A percentile compares a stretch with the other conserved stretches of the same genome.
phyloP scores from a whole-genome alignment of 2,329 filamentous ascomycete genomes.

The Xylariaceae sp. region DNA sequence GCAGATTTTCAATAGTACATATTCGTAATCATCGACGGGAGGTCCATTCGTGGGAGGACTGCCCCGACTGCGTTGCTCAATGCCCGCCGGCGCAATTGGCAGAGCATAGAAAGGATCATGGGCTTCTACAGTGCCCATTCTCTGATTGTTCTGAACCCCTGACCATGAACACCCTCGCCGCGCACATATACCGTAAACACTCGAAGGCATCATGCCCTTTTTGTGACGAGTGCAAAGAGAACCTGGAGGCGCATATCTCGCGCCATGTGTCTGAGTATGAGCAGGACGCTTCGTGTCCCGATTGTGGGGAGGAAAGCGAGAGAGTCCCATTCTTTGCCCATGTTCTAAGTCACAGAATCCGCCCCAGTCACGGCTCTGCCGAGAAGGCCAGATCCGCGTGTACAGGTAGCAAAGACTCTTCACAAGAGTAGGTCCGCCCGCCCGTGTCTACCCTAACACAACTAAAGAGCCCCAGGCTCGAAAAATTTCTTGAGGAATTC shows the following conservation, averaged over 20 bases:
- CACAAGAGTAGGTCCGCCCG: neutral
- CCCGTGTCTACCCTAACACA: neutral
- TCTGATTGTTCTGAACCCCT: neutral
- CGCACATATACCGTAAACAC: neutral
- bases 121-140: neutral
- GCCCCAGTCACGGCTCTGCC: neutral
- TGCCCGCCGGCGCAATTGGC: neutral
- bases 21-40: neutral
- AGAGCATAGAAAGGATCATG: conserved; percentile 1
- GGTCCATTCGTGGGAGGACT: neutral
- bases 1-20: neutral
- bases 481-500: neutral
- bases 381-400: neutral
- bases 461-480: neutral
- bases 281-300: neutral
- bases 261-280: neutral
- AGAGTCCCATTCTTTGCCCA: neutral
- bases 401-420: neutral
- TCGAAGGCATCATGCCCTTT: neutral
- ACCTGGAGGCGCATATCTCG: neutral
- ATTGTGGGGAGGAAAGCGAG: neutral
- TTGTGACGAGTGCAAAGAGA: neutral
- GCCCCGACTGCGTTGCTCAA: neutral
- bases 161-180: neutral
- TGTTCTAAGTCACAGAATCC: conserved; percentile 1